These are phyloP conservation scores for Zasmidium cellare DNA, from an alignment of 2,329 filamentous ascomycete species.

Conservation along the genomic window DNA sequence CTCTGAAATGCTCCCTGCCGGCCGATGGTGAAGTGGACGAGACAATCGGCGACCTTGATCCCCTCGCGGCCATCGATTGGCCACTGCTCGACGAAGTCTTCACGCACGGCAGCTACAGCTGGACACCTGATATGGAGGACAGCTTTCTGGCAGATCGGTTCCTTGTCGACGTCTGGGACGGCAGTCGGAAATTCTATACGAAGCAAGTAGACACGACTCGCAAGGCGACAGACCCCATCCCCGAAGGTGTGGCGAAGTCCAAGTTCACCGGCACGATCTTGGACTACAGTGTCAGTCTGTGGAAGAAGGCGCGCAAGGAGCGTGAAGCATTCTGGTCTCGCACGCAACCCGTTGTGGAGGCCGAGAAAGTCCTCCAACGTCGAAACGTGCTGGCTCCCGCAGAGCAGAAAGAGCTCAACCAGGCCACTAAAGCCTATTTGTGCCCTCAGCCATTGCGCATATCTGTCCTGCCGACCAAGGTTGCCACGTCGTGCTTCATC, in stretches of 20 bases:
- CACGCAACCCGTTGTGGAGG: slow-evolving; percentile 79
- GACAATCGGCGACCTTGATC: slow-evolving; percentile 1
- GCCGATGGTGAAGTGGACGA: neutral
- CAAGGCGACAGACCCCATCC: slow-evolving; percentile 65
- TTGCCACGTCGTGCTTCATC: slow-evolving; percentile 72
- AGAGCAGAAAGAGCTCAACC: slow-evolving; percentile 53
- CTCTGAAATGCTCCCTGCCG: slow-evolving; percentile 37
- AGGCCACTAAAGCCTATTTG: slow-evolving; percentile 57
- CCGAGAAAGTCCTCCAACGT: slow-evolving; percentile 71
- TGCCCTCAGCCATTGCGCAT: slow-evolving; percentile 76
- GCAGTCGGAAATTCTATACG: slow-evolving; percentile 60
- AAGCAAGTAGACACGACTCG: slow-evolving; percentile 50
- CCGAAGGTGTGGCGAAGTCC: slow-evolving; percentile 51
- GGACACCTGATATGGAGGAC: slow-evolving; percentile 45
- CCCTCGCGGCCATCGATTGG: slow-evolving; percentile 60
- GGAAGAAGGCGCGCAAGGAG: slow-evolving; percentile 57
- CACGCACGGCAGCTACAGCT: slow-evolving; percentile 43
- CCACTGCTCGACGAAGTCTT: slow-evolving; percentile 48
- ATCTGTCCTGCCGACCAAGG: slow-evolving; percentile 67
- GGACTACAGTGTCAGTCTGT: slow-evolving; percentile 80
- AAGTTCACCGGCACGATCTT: slow-evolving; percentile 59
- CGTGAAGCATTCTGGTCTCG: slow-evolving; percentile 55
- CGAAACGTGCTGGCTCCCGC: slow-evolving; percentile 78
- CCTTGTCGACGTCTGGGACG: slow-evolving; percentile 58
- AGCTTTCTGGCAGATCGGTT: slow-evolving; percentile 50